phyloP scores from a whole-genome alignment of 176 grass and related monocot genomes.

The Pontederia paniculata region DNA sequence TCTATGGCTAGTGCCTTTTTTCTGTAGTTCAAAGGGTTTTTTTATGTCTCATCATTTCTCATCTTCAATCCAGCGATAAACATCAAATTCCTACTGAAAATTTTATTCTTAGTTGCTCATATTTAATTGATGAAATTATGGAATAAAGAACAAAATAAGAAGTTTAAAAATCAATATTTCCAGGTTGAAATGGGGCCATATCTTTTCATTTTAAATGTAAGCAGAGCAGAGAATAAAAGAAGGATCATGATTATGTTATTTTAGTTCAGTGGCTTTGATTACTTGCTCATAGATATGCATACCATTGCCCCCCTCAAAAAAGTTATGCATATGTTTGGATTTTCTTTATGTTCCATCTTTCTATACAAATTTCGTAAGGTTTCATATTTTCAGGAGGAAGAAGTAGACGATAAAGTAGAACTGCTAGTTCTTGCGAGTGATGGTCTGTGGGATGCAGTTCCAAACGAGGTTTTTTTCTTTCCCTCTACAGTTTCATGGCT shows the following conservation, averaged over 20 bases:
- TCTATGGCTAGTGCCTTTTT: constrained; percentile 4
- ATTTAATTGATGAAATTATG: too few relatives aligned
- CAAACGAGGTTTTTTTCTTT: constrained; percentile 73
- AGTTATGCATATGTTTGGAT: background rate
- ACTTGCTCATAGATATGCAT: too few relatives aligned
- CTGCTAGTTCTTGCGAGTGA: constrained; percentile 87
- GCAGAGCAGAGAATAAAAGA: background rate
- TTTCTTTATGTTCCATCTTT: background rate
- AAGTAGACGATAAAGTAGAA: constrained; percentile 53
- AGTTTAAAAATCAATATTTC: too few relatives aligned
- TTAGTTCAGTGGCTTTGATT: background rate
- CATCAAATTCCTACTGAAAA: too few relatives aligned
- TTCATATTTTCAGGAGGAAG: constrained; percentile 44
- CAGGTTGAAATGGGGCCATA: too few relatives aligned
- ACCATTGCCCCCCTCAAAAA: background rate
- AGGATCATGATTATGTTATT: background rate
- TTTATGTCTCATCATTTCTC: background rate
- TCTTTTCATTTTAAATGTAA: too few relatives aligned
- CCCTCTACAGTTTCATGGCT: background rate
- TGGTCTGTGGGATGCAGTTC: constrained; percentile 81
- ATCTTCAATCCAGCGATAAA: too few relatives aligned
- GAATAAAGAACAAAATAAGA: too few relatives aligned
- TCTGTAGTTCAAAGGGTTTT: background rate
- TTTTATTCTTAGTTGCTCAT: too few relatives aligned
- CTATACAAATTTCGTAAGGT: constrained; percentile 16